Evolutionary conservation across 176 grass and related monocot species (phyloP).

Genomic region (Aegilops speltoides): DNA sequence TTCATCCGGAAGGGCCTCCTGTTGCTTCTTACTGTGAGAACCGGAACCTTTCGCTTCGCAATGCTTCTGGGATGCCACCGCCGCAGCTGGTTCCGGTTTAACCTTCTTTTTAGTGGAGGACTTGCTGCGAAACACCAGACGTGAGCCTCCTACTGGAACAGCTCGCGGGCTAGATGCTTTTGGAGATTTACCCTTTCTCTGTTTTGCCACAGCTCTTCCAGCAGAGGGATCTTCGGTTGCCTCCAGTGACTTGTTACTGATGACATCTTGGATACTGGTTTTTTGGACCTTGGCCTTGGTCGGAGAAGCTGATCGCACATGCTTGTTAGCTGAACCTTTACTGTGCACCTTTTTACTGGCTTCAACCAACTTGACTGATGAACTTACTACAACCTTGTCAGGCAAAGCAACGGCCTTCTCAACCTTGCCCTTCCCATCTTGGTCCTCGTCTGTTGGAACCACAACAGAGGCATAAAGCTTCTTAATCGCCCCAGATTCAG

Average conservation of each 20-base stretch:
- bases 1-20: slow-evolving; percentile 43
- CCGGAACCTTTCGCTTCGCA: slow-evolving; percentile 42
- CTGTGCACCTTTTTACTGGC: slow-evolving; percentile 12
- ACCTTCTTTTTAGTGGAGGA: slow-evolving; percentile 75
- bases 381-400: slow-evolving; percentile 43
- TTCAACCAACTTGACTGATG: slow-evolving; percentile 34
- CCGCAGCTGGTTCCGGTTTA: slow-evolving; percentile 55
- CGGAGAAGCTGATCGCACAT: slow-evolving; percentile 47
- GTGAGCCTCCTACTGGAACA: slow-evolving; percentile 47
- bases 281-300: slow-evolving; percentile 49
- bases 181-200: slow-evolving; percentile 69
- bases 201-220: slow-evolving; percentile 12
- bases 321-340: slow-evolving; percentile 44
- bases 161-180: slow-evolving; percentile 62
- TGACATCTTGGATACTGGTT: slow-evolving; percentile 96
- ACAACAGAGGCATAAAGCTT: slow-evolving; percentile 59
- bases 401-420: slow-evolving; percentile 49
- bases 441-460: slow-evolving; percentile 42
- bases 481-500: slow-evolving; percentile 65
- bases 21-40: slow-evolving; percentile 27
- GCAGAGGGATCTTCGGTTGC: slow-evolving; percentile 29
- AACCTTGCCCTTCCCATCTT: slow-evolving; percentile 38
- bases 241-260: slow-evolving; percentile 50
- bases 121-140: slow-evolving; percentile 70
- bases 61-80: slow-evolving; percentile 13